Evolutionary conservation across 2,329 filamentous ascomycete genomes (phyloP).

Genomic region (Xylogone sp.): DNA sequence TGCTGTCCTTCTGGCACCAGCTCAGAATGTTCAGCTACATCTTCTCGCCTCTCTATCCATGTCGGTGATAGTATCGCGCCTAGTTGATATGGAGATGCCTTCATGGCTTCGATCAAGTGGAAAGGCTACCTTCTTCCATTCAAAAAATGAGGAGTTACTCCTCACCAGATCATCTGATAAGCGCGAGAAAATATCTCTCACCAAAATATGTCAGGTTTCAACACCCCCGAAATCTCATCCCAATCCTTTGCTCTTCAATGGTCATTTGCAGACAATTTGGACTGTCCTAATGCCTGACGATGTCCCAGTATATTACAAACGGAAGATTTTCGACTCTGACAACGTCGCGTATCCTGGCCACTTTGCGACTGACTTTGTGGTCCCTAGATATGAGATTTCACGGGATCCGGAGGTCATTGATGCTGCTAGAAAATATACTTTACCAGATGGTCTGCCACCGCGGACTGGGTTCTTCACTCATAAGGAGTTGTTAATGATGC

Average conservation of each 20-base stretch:
- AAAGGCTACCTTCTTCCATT: neutral
- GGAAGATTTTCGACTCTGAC: constrained; percentile 64
- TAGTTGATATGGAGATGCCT: neutral
- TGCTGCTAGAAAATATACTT: neutral
- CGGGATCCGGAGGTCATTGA: constrained; percentile 35
- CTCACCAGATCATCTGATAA: neutral
- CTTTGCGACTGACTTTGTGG: constrained; percentile 84
- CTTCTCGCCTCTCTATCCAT: neutral
- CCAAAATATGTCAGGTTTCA: neutral
- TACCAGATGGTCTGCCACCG: neutral
- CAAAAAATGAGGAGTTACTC: neutral
- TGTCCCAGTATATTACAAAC: constrained; percentile 61
- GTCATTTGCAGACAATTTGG: constrained; percentile 1
- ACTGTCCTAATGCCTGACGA: neutral
- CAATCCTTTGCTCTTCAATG: constrained; percentile 1
- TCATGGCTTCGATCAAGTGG: neutral
- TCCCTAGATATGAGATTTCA: constrained; percentile 42
- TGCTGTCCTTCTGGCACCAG: neutral
- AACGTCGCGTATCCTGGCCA: constrained; percentile 65
- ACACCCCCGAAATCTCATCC: neutral
- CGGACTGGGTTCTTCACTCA: constrained; percentile 1
- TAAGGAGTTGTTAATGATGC: neutral
- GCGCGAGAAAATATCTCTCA: neutral
- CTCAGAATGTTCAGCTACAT: neutral
- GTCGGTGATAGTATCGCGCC: neutral